Percentiles rank a stretch among this genome's conserved stretches.
Conservation (phyloP, 768 basidiomycete genomes). For the Lactarius psammicola region DNA sequence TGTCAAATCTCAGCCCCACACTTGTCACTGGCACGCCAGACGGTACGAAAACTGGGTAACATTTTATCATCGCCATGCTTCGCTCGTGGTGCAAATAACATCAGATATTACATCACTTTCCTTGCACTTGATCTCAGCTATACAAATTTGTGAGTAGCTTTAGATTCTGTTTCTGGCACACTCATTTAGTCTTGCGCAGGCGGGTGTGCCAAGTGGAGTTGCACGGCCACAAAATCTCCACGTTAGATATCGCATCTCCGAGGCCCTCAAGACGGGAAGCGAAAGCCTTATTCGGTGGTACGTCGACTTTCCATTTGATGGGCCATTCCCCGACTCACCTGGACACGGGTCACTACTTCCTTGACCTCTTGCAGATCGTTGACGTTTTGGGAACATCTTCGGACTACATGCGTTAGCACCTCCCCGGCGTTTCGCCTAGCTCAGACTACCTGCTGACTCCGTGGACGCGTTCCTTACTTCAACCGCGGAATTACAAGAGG, state of each 20-base stretch:
- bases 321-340: not conserved
- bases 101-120: slow-evolving; percentile 64
- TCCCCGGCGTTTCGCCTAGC: not conserved
- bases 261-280: slow-evolving; percentile 92
- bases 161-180: not conserved
- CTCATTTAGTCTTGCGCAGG: slow-evolving; percentile 42
- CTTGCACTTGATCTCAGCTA: slow-evolving; percentile 96
- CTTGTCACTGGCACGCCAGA: slow-evolving; percentile 95
- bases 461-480: slow-evolving; percentile 93
- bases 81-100: not conserved
- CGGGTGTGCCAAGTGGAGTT: slow-evolving; percentile 94
- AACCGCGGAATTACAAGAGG: slow-evolving; percentile 11
- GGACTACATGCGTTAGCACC: not conserved
- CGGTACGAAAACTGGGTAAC: slow-evolving; percentile 90
- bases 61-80: not conserved
- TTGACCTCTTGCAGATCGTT: not conserved
- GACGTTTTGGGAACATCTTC: not conserved
- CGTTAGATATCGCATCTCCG: slow-evolving; percentile 90
- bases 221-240: slow-evolving; percentile 87
- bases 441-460: slow-evolving; percentile 32
- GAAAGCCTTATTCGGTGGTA: slow-evolving; percentile 81
- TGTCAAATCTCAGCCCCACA: slow-evolving; percentile 59
- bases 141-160: slow-evolving; percentile 80
- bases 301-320: slow-evolving; percentile 13
- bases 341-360: no score